A percentile compares a stretch with the other conserved stretches of the same genome.
Evolutionary conservation across 1,284 basidiomycete species (phyloP).

Genomic region (Melampsora larici-populina): DNA sequence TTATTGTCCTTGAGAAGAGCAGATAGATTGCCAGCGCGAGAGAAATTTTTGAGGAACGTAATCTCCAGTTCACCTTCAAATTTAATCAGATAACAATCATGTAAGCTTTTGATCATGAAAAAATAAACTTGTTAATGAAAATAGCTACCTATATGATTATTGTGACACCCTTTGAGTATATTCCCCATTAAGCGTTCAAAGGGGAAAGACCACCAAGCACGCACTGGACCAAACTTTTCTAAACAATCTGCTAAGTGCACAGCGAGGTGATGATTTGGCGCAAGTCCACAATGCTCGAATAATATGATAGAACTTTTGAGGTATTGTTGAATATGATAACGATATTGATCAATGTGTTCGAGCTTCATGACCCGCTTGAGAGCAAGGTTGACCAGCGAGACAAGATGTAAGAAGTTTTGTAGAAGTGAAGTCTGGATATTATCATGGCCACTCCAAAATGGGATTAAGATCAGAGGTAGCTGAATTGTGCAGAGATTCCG

Average conservation of each 20-base stretch:
- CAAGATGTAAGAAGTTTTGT: conserved; percentile 18
- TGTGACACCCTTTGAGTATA: conserved; percentile 4
- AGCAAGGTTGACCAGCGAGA: not conserved
- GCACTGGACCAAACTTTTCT: no score
- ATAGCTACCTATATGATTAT: conserved; percentile 5
- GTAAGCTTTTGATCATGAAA: no score
- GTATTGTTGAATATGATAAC: conserved; percentile 2
- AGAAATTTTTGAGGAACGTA: not conserved
- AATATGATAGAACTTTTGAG: conserved; percentile 10
- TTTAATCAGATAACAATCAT: not conserved
- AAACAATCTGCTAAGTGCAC: conserved; percentile 16
- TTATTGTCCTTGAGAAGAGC: not conserved
- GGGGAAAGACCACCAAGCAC: conserved; percentile 14
- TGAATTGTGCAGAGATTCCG: conserved; percentile 15
- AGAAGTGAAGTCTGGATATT: not conserved
- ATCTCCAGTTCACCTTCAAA: not conserved
- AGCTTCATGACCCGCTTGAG: not conserved
- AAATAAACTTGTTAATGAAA: not conserved
- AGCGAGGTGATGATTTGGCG: conserved; percentile 6
- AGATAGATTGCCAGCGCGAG: not conserved
- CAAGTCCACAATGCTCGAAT: not conserved
- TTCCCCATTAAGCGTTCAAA: not conserved
- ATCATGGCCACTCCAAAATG: not conserved
- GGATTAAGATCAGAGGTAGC: conserved; percentile 19
- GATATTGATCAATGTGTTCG: not conserved